Percentiles rank a stretch among this genome's conserved stretches.
phyloP scores from a whole-genome alignment of 208 protist species.

The Strigomonas culicis region DNA sequence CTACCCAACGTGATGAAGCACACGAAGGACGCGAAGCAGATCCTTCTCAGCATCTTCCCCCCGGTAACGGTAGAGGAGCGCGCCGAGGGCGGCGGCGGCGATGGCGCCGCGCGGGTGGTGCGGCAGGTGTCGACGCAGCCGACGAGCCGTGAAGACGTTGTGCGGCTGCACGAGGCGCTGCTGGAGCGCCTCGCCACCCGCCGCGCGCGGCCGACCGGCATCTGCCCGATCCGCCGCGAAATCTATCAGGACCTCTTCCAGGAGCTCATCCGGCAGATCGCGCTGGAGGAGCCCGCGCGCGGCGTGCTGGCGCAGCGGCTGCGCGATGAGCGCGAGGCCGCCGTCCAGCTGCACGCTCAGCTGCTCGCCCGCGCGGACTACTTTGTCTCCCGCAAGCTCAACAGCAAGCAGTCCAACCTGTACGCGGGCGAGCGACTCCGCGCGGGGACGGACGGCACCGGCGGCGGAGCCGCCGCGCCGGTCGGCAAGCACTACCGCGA shows the following conservation, averaged over 20 bases:
- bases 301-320: slow-evolving; percentile 97
- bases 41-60: slow-evolving; percentile 60
- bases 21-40: slow-evolving; percentile 29
- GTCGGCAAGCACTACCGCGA: too few species aligned
- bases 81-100: not conserved
- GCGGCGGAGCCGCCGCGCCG: not conserved
- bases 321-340: slow-evolving; percentile 91
- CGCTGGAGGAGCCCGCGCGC: slow-evolving; percentile 96
- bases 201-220: slow-evolving; percentile 93
- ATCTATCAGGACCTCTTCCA: slow-evolving; percentile 98
- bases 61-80: slow-evolving; percentile 12
- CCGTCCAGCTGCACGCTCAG: slow-evolving; percentile 47
- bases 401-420: not conserved
- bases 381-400: slow-evolving; percentile 82
- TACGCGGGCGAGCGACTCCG: not conserved
- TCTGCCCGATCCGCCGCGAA: slow-evolving; percentile 96
- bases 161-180: slow-evolving; percentile 88
- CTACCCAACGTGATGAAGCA: slow-evolving; percentile 40
- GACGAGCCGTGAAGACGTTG: slow-evolving; percentile 61
- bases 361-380: slow-evolving; percentile 50
- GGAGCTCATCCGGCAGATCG: slow-evolving; percentile 96
- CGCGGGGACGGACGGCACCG: not conserved
- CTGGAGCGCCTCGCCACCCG: slow-evolving; percentile 84
- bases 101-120: slow-evolving; percentile 16
- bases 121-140: slow-evolving; percentile 64